A percentile compares a stretch with the other conserved stretches of the same genome.
These are phyloP conservation scores for Dendrobium catenatum DNA, from an alignment of 106 monocot genomes.

Conservation along the genomic window DNA sequence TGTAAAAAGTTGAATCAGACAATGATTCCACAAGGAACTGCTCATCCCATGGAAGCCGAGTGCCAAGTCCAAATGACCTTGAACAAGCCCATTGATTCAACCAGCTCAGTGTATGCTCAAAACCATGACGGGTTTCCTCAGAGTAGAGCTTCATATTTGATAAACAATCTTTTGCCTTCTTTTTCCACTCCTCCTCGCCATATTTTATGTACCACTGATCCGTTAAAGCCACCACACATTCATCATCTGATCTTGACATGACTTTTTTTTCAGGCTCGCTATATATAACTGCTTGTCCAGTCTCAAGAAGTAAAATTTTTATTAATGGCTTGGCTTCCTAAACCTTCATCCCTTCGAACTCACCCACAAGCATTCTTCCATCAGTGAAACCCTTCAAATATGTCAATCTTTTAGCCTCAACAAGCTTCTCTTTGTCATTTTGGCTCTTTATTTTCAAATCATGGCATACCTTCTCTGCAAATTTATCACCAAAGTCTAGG, in stretches of 20 bases:
- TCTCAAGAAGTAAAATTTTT: constrained; percentile 51
- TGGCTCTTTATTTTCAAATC: constrained; percentile 90
- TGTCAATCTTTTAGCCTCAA: constrained; percentile 80
- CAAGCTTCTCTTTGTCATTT: constrained; percentile 92
- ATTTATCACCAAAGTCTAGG: constrained; percentile 81
- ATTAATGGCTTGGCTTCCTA: constrained; percentile 82
- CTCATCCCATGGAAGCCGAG: constrained; percentile 86
- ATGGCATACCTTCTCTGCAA: constrained; percentile 77
- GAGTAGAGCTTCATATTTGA: constrained; percentile 60
- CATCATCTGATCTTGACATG: constrained; percentile 87
- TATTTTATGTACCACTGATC: constrained; percentile 96
- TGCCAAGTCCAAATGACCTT: constrained; percentile 92
- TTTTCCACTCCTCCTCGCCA: constrained; percentile 80
- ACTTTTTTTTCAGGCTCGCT: constrained; percentile 91
- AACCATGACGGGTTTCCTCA: constrained; percentile 67
- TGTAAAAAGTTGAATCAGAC: constrained; percentile 93
- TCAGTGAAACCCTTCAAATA: constrained; percentile 94
- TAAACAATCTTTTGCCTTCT: constrained; percentile 59
- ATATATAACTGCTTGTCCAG: constrained; percentile 61
- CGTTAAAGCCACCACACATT: constrained; percentile 88
- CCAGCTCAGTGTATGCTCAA: constrained; percentile 87
- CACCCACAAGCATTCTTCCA: constrained; percentile 86
- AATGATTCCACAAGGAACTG: constrained; percentile 90
- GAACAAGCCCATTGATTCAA: constrained; percentile 99
- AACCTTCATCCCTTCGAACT: constrained; percentile 66